Percentiles rank a stretch among this genome's conserved stretches.
Evolutionary conservation across 345 rosid species (phyloP).

Genomic region (Sisymbrium altissimum): DNA sequence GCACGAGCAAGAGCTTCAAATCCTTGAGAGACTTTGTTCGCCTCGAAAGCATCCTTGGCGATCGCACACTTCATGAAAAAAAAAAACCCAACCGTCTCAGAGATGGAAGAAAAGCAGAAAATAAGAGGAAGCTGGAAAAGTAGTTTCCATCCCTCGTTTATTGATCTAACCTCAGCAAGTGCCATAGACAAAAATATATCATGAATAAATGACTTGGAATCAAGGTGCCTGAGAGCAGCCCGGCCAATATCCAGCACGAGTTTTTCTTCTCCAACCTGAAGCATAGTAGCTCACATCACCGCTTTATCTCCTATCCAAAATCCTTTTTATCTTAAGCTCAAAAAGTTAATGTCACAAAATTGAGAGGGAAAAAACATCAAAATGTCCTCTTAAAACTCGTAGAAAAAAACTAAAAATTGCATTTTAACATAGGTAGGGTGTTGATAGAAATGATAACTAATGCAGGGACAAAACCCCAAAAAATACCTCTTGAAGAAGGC

Average conservation of each 20-base stretch:
- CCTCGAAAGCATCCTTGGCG: constrained; percentile 81
- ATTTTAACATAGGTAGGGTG: background rate
- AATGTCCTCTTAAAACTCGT: background rate
- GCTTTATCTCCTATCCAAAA: constrained; percentile 19
- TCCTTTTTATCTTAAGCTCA: background rate
- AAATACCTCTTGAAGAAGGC: constrained; percentile 93
- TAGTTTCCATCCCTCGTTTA: constrained; percentile 30
- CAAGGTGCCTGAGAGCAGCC: constrained; percentile 70
- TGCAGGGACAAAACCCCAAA: constrained; percentile 1
- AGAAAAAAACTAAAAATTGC: background rate
- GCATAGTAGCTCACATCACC: constrained; percentile 29
- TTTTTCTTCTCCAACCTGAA: constrained; percentile 87
- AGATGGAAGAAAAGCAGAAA: constrained; percentile 55
- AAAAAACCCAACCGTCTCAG: constrained; percentile 55
- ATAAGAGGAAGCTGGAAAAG: constrained; percentile 33
- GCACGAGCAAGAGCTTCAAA: constrained; percentile 99
- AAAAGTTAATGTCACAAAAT: constrained; percentile 2
- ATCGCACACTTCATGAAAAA: constrained; percentile 93
- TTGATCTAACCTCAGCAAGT: constrained; percentile 80
- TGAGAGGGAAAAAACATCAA: background rate
- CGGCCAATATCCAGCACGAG: constrained; percentile 74
- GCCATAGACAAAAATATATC: constrained; percentile 91
- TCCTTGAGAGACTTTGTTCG: constrained; percentile 81
- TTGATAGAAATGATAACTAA: background rate
- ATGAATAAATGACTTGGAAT: constrained; percentile 77